Evolutionary conservation across 257 asterid genomes (phyloP).

Genomic region (Cordia subcordata): DNA sequence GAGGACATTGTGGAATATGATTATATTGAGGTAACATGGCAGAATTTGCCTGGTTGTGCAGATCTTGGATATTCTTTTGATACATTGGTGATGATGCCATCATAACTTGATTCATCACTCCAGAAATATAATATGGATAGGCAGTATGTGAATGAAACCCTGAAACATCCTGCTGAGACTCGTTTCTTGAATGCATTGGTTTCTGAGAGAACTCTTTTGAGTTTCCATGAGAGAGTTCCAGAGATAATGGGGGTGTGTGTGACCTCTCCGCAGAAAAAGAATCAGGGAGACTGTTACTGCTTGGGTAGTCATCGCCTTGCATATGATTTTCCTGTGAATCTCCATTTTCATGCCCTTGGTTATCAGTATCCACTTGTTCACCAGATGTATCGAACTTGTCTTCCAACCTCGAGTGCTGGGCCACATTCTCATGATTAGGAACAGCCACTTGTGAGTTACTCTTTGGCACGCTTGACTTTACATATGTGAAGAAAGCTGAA

Average conservation of each 20-base stretch:
- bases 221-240: conserved; percentile 45
- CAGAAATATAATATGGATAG: conserved; percentile 50
- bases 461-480: conserved; percentile 57
- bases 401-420: conserved; percentile 10
- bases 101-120: neutral
- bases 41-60: neutral
- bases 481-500: conserved; percentile 92
- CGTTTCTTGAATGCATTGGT: conserved; percentile 24
- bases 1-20: conserved; percentile 33
- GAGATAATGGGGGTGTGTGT: conserved; percentile 47
- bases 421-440: neutral
- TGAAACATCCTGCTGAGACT: conserved; percentile 40
- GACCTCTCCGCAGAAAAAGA: conserved; percentile 50
- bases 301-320: conserved; percentile 37
- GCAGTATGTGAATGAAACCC: conserved; percentile 38
- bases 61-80: conserved; percentile 35
- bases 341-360: conserved; percentile 24
- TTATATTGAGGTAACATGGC: neutral
- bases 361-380: conserved; percentile 9
- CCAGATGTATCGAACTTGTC: conserved; percentile 22
- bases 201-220: conserved; percentile 44
- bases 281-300: conserved; percentile 37
- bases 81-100: conserved; percentile 37
- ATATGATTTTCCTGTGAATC: conserved; percentile 31
- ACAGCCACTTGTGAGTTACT: conserved; percentile 28